These are phyloP conservation scores for Cinnamomum chago DNA, from an alignment of 164 flowering plant species.

Conservation along the genomic window DNA sequence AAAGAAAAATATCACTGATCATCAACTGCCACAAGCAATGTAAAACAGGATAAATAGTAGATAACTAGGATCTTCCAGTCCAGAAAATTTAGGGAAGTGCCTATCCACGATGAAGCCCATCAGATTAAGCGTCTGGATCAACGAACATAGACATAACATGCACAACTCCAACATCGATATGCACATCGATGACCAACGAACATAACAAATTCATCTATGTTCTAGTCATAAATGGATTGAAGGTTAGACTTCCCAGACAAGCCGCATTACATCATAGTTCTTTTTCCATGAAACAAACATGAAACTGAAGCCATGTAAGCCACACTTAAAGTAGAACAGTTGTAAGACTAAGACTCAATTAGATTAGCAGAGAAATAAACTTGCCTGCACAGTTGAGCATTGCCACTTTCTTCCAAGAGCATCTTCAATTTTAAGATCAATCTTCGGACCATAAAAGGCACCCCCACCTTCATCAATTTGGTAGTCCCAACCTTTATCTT, in stretches of 20 bases:
- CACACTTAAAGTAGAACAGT: too few species aligned
- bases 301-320: too few species aligned
- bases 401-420: conserved; percentile 99
- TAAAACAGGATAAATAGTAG: not conserved
- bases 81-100: not conserved
- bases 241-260: not conserved
- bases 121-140: not conserved
- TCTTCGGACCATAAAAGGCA: conserved; percentile 98
- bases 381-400: conserved; percentile 91
- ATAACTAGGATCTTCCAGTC: not conserved
- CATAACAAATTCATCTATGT: not conserved
- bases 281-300: too few species aligned
- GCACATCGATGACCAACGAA: not conserved
- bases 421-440: conserved; percentile 97
- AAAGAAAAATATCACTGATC: too few species aligned
- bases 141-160: not conserved
- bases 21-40: not conserved
- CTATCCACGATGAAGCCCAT: not conserved
- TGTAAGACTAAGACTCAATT: not conserved
- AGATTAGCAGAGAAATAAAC: conserved; percentile 3
- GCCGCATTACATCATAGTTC: not conserved
- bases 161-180: not conserved
- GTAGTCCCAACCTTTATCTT: conserved; percentile 89
- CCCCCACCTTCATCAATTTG: conserved; percentile 96
- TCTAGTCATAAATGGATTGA: not conserved